A percentile compares a stretch with the other conserved stretches of the same genome.
Conservation (phyloP, 2,329 filamentous ascomycete species). For the Colletotrichum sp. region DNA sequence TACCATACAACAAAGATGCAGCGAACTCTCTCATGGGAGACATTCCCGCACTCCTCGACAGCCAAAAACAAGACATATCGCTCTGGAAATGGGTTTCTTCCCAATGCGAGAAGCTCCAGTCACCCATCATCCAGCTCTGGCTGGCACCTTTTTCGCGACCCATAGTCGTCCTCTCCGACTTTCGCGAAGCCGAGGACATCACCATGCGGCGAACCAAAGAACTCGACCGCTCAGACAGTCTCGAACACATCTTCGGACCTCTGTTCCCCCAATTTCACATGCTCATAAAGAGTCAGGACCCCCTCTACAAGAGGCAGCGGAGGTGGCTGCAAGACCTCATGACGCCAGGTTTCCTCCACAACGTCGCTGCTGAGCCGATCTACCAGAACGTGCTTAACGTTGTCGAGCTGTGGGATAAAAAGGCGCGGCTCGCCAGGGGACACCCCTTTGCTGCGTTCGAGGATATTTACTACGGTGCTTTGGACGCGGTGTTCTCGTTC, state of each 20-base stretch:
- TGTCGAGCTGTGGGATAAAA: constrained; percentile 37
- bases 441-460: constrained; percentile 31
- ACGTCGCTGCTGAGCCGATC: constrained; percentile 34
- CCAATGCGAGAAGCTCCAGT: constrained; percentile 30
- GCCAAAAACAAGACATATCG: not conserved
- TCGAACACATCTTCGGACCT: not conserved
- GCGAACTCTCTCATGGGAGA: not conserved
- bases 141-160: constrained; percentile 45
- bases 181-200: constrained; percentile 40
- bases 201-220: constrained; percentile 45
- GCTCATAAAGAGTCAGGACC: constrained; percentile 29
- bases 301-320: constrained; percentile 29
- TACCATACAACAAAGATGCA: not conserved
- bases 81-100: not conserved
- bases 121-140: constrained; percentile 52
- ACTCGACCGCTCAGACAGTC: constrained; percentile 38
- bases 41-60: not conserved
- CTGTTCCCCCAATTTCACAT: constrained; percentile 26
- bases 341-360: constrained; percentile 35
- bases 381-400: constrained; percentile 33
- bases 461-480: constrained; percentile 30
- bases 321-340: constrained; percentile 42
- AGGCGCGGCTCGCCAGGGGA: constrained; percentile 30
- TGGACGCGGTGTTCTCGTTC: constrained; percentile 34
- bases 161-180: constrained; percentile 46